Evolutionary conservation across 441 rosid genomes (phyloP).

Genomic region (Erysimum cheiri): DNA sequence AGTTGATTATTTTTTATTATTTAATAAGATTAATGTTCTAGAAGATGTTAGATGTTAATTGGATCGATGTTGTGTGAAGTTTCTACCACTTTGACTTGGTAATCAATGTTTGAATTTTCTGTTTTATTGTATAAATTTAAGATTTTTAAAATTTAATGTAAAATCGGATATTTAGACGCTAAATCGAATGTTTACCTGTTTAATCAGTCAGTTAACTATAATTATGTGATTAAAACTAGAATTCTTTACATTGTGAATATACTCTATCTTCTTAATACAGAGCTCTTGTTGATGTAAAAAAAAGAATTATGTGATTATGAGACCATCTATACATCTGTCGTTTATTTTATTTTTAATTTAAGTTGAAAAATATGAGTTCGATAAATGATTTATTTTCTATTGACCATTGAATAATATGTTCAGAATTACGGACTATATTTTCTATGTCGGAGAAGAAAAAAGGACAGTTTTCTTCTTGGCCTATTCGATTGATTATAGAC

Average conservation of each 20-base stretch:
- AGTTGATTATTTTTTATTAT: not conserved
- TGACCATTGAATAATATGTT: not conserved
- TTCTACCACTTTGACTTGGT: slow-evolving; percentile 17
- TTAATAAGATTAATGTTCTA: slow-evolving; percentile 13
- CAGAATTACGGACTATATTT: slow-evolving; percentile 10
- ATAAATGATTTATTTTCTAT: not conserved
- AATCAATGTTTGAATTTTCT: not conserved
- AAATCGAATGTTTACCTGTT: too few relatives aligned
- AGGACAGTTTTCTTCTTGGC: slow-evolving; percentile 9
- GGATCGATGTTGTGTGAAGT: slow-evolving; percentile 15
- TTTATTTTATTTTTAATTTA: not conserved
- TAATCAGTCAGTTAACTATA: not conserved
- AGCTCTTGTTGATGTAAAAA: too few relatives aligned
- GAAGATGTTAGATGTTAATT: slow-evolving; percentile 17
- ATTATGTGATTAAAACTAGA: not conserved
- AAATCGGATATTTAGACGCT: too few relatives aligned
- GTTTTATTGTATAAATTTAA: not conserved
- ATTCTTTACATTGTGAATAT: too few relatives aligned
- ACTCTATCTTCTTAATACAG: too few relatives aligned
- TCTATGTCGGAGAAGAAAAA: not conserved
- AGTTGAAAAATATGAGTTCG: not conserved
- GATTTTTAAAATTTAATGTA: too few relatives aligned
- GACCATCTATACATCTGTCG: not conserved
- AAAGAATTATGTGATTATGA: not conserved
- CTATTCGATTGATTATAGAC: slow-evolving; percentile 23